These are phyloP conservation scores for Lycium barbarum DNA, from an alignment of 257 asterid species.

Conservation along the genomic window DNA sequence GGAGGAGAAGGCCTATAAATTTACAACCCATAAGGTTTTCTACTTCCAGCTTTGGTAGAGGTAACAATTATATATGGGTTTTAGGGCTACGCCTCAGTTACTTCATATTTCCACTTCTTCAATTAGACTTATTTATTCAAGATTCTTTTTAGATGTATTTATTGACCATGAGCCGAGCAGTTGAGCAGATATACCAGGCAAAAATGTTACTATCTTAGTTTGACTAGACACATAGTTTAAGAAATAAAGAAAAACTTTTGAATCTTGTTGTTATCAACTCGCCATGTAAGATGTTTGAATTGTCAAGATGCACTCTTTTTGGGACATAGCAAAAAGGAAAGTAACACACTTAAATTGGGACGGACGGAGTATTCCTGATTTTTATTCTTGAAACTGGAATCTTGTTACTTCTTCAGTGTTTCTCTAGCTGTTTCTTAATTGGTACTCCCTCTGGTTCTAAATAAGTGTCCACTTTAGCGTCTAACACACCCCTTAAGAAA, in stretches of 20 bases:
- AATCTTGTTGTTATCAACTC: too few relatives aligned
- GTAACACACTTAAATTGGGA: too few relatives aligned
- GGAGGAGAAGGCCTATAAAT: constrained; percentile 53
- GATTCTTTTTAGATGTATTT: neutral
- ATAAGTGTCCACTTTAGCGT: too few relatives aligned
- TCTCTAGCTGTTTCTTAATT: neutral
- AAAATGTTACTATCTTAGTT: neutral
- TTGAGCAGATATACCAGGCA: neutral
- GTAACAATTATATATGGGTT: constrained; percentile 41
- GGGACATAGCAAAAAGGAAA: too few relatives aligned
- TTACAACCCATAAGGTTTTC: constrained; percentile 57
- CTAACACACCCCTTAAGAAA: too few relatives aligned
- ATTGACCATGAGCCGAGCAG: neutral
- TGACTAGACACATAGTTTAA: too few relatives aligned
- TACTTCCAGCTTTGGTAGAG: constrained; percentile 54
- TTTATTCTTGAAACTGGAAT: neutral
- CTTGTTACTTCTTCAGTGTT: neutral
- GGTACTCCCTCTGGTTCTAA: too few relatives aligned
- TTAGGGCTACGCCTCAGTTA: neutral
- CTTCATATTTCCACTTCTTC: neutral
- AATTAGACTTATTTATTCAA: neutral
- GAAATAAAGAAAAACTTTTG: too few relatives aligned
- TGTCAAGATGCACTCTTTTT: too few relatives aligned
- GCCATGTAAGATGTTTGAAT: too few relatives aligned
- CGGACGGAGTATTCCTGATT: too few relatives aligned